A percentile compares a stretch with the other conserved stretches of the same genome.
These are phyloP conservation scores for Sextonia rubra DNA, from an alignment of 164 flowering plant species.

Conservation along the genomic window DNA sequence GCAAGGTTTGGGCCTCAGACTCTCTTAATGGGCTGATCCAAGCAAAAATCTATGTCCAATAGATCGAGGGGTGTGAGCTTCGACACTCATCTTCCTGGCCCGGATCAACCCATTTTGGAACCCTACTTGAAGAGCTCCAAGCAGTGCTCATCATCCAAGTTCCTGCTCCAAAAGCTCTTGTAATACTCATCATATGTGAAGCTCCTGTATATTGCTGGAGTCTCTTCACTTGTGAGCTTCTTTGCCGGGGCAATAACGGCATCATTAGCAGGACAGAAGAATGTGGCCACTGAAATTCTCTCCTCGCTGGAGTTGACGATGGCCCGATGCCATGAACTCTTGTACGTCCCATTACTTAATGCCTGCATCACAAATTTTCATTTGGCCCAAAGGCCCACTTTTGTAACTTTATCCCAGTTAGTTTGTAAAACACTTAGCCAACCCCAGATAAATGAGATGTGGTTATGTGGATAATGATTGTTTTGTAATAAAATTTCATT, in stretches of 20 bases:
- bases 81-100: no score
- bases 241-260: constrained; percentile 49
- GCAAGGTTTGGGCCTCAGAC: no score
- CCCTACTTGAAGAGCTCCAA: constrained; percentile 53
- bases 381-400: neutral
- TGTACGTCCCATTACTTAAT: constrained; percentile 65
- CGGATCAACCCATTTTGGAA: no score
- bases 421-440: neutral
- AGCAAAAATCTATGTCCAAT: no score
- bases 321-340: constrained; percentile 74
- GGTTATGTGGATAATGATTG: no score
- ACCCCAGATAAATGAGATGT: neutral
- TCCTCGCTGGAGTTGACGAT: constrained; percentile 46
- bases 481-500: neutral
- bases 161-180: constrained; percentile 67
- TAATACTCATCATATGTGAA: constrained; percentile 72
- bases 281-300: constrained; percentile 65
- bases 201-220: constrained; percentile 35
- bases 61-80: no score
- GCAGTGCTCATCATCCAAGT: constrained; percentile 64
- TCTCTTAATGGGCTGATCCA: no score
- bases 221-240: constrained; percentile 26
- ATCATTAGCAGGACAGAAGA: constrained; percentile 51
- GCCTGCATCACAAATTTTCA: constrained; percentile 35
- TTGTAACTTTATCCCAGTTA: neutral